These are phyloP conservation scores for Starmerella tilneyi DNA, from an alignment of 805 yeast species.

Conservation along the genomic window DNA sequence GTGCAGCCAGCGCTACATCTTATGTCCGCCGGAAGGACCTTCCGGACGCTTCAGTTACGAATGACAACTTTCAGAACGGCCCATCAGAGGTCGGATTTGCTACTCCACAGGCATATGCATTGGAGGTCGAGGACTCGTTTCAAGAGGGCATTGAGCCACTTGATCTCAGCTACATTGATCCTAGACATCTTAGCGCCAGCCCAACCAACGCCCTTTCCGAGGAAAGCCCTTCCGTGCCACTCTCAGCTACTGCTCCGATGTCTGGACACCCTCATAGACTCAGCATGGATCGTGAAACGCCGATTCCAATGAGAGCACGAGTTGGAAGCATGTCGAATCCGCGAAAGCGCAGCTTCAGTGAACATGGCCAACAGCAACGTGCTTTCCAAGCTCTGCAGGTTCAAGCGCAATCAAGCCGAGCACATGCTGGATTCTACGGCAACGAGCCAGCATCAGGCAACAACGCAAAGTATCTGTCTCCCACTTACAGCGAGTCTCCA, in stretches of 20 bases:
- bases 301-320: neutral
- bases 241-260: neutral
- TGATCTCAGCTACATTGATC: constrained; percentile 13
- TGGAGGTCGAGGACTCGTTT: constrained; percentile 27
- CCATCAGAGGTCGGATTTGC: constrained; percentile 71
- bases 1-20: constrained; percentile 52
- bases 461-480: constrained; percentile 1
- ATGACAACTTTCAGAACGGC: constrained; percentile 25
- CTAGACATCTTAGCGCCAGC: constrained; percentile 12
- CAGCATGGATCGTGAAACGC: neutral
- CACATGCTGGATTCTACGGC: constrained; percentile 1
- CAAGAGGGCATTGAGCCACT: constrained; percentile 14
- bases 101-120: constrained; percentile 51
- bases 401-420: constrained; percentile 2
- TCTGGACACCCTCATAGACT: neutral
- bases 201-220: neutral
- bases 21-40: constrained; percentile 45
- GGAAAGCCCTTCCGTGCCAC: neutral
- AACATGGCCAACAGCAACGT: neutral
- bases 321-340: constrained; percentile 1
- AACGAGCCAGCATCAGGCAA: neutral
- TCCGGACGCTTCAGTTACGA: constrained; percentile 18
- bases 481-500: constrained; percentile 2
- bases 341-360: constrained; percentile 3
- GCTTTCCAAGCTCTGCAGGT: constrained; percentile 6